A percentile compares a stretch with the other conserved stretches of the same genome.
These are phyloP conservation scores for Bombardia bombarda DNA, from an alignment of 495 filamentous ascomycete genomes.

Conservation along the genomic window DNA sequence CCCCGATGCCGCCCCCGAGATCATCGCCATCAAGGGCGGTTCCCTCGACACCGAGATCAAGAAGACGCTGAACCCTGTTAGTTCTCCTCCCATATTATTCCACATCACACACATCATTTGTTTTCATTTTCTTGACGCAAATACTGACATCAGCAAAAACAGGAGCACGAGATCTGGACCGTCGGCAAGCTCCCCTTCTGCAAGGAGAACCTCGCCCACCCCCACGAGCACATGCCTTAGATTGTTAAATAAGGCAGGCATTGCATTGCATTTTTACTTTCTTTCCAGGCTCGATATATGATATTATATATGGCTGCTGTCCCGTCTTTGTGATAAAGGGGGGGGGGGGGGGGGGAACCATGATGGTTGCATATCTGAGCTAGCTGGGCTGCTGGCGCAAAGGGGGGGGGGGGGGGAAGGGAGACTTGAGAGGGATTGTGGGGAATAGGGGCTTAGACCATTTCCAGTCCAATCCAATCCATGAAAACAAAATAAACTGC, in stretches of 20 bases:
- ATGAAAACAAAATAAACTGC: too few species aligned
- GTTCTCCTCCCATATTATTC: constrained; percentile 7
- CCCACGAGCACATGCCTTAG: constrained; percentile 57
- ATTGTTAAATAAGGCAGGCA: too few species aligned
- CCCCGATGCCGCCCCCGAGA: constrained; percentile 56
- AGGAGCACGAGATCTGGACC: constrained; percentile 65
- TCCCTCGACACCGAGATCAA: constrained; percentile 54
- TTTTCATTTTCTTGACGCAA: not conserved
- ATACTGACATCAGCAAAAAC: not conserved
- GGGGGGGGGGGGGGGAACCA: too few species aligned
- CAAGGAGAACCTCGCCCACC: constrained; percentile 51
- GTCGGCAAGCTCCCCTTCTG: constrained; percentile 61
- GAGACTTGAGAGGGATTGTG: too few species aligned
- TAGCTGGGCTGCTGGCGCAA: not conserved
- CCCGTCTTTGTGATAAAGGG: too few species aligned
- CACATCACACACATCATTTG: not conserved
- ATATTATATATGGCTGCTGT: too few species aligned
- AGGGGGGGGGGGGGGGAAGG: not conserved
- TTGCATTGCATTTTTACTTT: too few species aligned
- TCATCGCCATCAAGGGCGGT: constrained; percentile 63
- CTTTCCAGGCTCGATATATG: too few species aligned
- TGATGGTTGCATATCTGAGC: too few species aligned
- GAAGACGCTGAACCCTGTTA: constrained; percentile 58
- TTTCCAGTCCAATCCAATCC: too few species aligned
- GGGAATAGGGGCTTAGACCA: too few species aligned